These are phyloP conservation scores for Astraeus odoratus DNA, from an alignment of 768 basidiomycete genomes.

Conservation along the genomic window DNA sequence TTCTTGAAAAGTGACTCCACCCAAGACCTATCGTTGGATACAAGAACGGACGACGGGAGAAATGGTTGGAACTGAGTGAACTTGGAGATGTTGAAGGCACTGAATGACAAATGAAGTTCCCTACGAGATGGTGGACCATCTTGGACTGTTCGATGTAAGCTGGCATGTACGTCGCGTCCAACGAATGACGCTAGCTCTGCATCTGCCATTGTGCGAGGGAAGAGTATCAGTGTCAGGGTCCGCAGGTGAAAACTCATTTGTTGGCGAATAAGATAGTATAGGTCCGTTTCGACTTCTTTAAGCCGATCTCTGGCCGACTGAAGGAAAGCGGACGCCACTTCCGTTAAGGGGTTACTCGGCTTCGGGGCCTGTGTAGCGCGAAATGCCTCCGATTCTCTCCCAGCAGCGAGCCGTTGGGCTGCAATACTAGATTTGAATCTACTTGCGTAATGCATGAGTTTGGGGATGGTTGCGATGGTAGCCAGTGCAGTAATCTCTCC, in stretches of 20 bases:
- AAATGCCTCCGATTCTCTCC: slow-evolving; percentile 73
- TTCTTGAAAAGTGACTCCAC: slow-evolving; percentile 52
- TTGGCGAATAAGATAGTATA: slow-evolving; percentile 61
- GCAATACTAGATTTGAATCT: slow-evolving; percentile 72
- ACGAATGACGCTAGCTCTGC: slow-evolving; percentile 71
- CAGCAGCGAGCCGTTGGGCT: slow-evolving; percentile 68
- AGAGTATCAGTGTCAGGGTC: slow-evolving; percentile 61
- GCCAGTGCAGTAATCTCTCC: slow-evolving; percentile 59
- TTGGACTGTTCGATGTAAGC: slow-evolving; percentile 55
- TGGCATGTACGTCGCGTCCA: slow-evolving; percentile 61
- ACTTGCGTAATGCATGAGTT: slow-evolving; percentile 63
- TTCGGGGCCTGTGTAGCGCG: slow-evolving; percentile 62
- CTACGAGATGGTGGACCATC: slow-evolving; percentile 46
- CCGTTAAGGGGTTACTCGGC: slow-evolving; percentile 74
- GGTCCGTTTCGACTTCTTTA: slow-evolving; percentile 54
- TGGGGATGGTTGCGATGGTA: slow-evolving; percentile 72
- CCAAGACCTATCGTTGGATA: slow-evolving; percentile 48
- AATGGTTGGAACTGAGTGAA: slow-evolving; percentile 56
- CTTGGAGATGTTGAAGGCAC: slow-evolving; percentile 70
- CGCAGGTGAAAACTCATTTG: slow-evolving; percentile 67
- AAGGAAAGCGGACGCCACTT: slow-evolving; percentile 83
- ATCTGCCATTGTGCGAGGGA: slow-evolving; percentile 76
- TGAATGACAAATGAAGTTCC: slow-evolving; percentile 65
- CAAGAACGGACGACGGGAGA: slow-evolving; percentile 31
- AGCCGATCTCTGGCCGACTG: slow-evolving; percentile 65